Base-by-base conservation (phyloP, 768 basidiomycete species). In the Serendipita sp. region DNA sequence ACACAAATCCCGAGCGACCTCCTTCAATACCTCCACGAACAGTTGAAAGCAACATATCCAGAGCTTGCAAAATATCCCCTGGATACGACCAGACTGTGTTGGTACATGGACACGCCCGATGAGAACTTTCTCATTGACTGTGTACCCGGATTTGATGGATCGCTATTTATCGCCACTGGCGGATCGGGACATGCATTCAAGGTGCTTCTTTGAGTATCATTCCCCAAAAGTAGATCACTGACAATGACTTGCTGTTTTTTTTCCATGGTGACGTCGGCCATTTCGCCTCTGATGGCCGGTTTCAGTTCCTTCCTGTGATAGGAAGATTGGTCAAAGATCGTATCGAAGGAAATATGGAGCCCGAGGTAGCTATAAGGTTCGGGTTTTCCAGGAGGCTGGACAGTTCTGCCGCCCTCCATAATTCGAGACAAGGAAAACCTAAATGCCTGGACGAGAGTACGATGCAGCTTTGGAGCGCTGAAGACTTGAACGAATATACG, bases 101-200 rank as follows among this genome's bases (percentile, higher is more conserved):
- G 94, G 94, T 97, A 97, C 72, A 86, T 86, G 28, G 94, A 96
- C 69, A 84, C 91, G 3, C 80, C 84, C 0, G 88, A 93, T 70
- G 85, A 83, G 2, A 81, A 97, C 73, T 97, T 91, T 90, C 76
- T 96, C 47, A 90, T 97, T 68, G 89, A 92, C 30, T 81, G 75
- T 66, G 82, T 87, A 68, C 83, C 84, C 0, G 72, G 73, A 13
- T 79, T 85, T 68, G 73, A 76, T 30, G 80, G 80, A 7, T 30
- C 56, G 3, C 71, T 97, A 10, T 73, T 93, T 63, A 73, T 97
- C 34, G 94, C 92, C 1, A 94, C 94, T 0, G 89, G 83, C 16
- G 95, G 88, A 4, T 90, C 85, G 68, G 93, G 93, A 0, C 90
- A 94, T 73, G 90, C 83, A 0, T 93, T 83, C 78, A 93, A 94